Conservation (phyloP, 1,139 yeast genomes). For the Candida neerlandica region DNA sequence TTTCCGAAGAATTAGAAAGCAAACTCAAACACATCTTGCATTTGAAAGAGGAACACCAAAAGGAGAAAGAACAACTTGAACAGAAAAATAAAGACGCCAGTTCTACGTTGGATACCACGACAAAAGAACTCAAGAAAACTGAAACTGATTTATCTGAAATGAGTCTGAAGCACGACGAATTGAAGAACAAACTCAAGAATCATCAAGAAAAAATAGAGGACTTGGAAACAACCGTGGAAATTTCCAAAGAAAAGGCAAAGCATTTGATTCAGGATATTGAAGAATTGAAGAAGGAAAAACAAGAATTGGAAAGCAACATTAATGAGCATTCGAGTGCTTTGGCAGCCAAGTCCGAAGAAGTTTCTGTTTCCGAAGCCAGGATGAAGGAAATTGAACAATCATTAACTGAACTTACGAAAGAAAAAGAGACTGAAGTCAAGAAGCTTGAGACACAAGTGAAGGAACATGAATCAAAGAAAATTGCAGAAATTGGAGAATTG, state of each 20-base stretch:
- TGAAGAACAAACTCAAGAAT: conserved; percentile 5
- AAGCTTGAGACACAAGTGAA: conserved; percentile 2
- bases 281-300: conserved; percentile 9
- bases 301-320: conserved; percentile 6
- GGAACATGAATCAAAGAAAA: conserved; percentile 5
- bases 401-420: conserved; percentile 13
- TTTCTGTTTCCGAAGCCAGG: conserved; percentile 6
- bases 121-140: conserved; percentile 3
- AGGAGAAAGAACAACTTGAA: conserved; percentile 10
- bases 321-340: conserved; percentile 1
- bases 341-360: neutral
- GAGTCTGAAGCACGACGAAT: conserved; percentile 6
- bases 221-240: conserved; percentile 12
- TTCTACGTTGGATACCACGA: neutral
- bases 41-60: conserved; percentile 10
- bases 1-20: conserved; percentile 9
- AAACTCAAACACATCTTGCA: conserved; percentile 8
- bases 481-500: conserved; percentile 6
- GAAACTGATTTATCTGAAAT: neutral
- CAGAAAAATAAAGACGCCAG: conserved; percentile 2
- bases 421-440: conserved; percentile 9
- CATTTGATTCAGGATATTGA: conserved; percentile 11
- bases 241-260: conserved; percentile 12
- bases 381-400: conserved; percentile 10
- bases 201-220: conserved; percentile 10